A percentile compares a stretch with the other conserved stretches of the same genome.
phyloP scores from a whole-genome alignment of 2,329 filamentous ascomycete species.

The Cladophialophora exuberans region DNA sequence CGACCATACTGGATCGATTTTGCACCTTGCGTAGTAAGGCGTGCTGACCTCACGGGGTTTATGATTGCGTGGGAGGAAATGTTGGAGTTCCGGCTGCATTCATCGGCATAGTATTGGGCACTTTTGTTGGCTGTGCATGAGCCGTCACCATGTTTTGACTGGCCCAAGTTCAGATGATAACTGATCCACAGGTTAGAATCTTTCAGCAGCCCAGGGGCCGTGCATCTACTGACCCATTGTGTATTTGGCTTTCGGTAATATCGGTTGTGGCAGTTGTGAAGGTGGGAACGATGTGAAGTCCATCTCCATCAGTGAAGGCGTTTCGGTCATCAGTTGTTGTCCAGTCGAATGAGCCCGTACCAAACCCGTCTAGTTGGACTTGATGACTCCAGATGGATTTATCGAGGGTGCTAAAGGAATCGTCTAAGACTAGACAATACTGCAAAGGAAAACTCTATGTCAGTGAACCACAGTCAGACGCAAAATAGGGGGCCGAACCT shows the following conservation, averaged over 20 bases:
- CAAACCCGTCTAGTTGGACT: slow-evolving; percentile 51
- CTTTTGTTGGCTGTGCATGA: slow-evolving; percentile 21
- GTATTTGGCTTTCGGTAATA: slow-evolving; percentile 32
- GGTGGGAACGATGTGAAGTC: slow-evolving; percentile 61
- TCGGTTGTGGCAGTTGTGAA: slow-evolving; percentile 45
- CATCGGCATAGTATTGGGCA: slow-evolving; percentile 21
- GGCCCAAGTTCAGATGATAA: slow-evolving; percentile 47
- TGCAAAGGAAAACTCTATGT: slow-evolving; percentile 48
- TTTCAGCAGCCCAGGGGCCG: slow-evolving; percentile 24
- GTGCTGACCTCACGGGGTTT: slow-evolving; percentile 54
- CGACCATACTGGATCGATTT: slow-evolving; percentile 54
- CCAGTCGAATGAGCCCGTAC: slow-evolving; percentile 59
- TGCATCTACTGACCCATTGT: slow-evolving; percentile 23
- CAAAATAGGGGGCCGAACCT: slow-evolving; percentile 23
- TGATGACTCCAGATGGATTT: slow-evolving; percentile 53
- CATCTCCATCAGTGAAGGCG: slow-evolving; percentile 51
- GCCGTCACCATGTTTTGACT: slow-evolving; percentile 18
- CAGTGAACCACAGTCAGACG: slow-evolving; percentile 20
- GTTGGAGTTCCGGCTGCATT: slow-evolving; percentile 45
- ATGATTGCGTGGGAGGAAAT: slow-evolving; percentile 47
- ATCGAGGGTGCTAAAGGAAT: slow-evolving; percentile 52
- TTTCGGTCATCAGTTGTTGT: slow-evolving; percentile 55
- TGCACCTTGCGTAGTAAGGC: slow-evolving; percentile 53
- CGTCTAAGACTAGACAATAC: slow-evolving; percentile 57
- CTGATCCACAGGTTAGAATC: slow-evolving; percentile 29